Conservation (phyloP, 2,329 filamentous ascomycete species). For the Parafenestella ontariensis region DNA sequence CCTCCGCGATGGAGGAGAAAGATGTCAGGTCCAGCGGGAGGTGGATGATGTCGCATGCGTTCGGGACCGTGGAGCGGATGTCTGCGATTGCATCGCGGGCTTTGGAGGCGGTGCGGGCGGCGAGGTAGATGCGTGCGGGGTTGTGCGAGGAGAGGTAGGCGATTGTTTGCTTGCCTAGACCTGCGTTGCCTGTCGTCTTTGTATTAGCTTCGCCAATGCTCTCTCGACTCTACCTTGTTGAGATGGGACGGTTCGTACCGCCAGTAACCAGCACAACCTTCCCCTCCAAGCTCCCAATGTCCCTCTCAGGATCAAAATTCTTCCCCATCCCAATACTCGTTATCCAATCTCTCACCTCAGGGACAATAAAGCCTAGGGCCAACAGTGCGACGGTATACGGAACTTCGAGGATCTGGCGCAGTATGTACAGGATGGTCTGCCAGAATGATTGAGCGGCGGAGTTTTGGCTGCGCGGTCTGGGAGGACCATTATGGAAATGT, state of each 20-base stretch:
- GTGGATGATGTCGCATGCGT: constrained; percentile 45
- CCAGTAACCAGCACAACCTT: constrained; percentile 48
- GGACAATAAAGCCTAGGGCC: constrained; percentile 14
- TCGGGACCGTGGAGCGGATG: constrained; percentile 46
- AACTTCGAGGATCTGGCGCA: constrained; percentile 8
- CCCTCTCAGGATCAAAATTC: constrained; percentile 35
- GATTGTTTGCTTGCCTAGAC: constrained; percentile 57
- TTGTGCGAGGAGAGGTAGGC: constrained; percentile 53
- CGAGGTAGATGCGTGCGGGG: constrained; percentile 56
- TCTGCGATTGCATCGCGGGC: constrained; percentile 51
- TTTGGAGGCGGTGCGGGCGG: constrained; percentile 53
- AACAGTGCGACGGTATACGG: constrained; percentile 2
- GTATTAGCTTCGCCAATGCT: constrained; percentile 1
- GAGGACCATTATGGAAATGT: neutral
- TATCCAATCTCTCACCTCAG: constrained; percentile 7
- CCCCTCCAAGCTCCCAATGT: constrained; percentile 35
- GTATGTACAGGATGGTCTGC: constrained; percentile 1
- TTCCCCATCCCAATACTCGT: constrained; percentile 22
- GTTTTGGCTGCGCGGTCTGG: neutral
- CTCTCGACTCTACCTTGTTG: neutral
- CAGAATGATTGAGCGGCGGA: neutral
- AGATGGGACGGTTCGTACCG: constrained; percentile 26
- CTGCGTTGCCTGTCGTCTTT: constrained; percentile 50
- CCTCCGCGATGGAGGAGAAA: constrained; percentile 50
- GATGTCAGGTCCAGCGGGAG: constrained; percentile 54